phyloP scores from a whole-genome alignment of 768 basidiomycete species.

The Erythrobasidium yunnanense region DNA sequence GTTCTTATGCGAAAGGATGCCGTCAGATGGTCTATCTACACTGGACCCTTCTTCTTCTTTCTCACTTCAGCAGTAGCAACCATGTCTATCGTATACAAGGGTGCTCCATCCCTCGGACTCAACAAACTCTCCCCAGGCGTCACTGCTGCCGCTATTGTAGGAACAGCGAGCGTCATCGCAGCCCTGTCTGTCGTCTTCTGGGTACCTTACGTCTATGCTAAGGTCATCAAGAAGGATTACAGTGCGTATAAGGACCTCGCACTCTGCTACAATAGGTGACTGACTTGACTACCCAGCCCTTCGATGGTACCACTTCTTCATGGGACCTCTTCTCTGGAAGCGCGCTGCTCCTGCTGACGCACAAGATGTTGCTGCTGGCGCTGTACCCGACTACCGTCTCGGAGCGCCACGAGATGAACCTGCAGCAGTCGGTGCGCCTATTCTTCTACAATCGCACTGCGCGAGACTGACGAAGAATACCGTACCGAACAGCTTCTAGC shows the following conservation, averaged over 20 bases:
- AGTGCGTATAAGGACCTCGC: slow-evolving; percentile 29
- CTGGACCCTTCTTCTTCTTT: slow-evolving; percentile 38
- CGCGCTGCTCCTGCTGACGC: slow-evolving; percentile 41
- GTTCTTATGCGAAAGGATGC: slow-evolving; percentile 42
- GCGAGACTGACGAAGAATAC: no score
- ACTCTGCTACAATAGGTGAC: background rate
- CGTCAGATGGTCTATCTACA: slow-evolving; percentile 39
- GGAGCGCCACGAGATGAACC: slow-evolving; percentile 22
- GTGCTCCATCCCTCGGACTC: slow-evolving; percentile 43
- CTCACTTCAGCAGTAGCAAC: slow-evolving; percentile 41
- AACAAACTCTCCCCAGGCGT: slow-evolving; percentile 38
- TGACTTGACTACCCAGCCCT: background rate
- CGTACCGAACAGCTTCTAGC: no score
- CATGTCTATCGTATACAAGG: slow-evolving; percentile 41
- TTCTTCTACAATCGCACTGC: no score
- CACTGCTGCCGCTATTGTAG: slow-evolving; percentile 42
- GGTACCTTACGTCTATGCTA: slow-evolving; percentile 44
- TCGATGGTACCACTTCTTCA: slow-evolving; percentile 39
- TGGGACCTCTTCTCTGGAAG: slow-evolving; percentile 44
- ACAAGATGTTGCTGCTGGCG: slow-evolving; percentile 28
- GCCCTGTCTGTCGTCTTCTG: slow-evolving; percentile 43
- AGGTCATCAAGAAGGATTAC: slow-evolving; percentile 45
- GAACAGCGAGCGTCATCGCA: slow-evolving; percentile 41
- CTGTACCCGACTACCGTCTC: slow-evolving; percentile 42
- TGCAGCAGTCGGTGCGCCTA: no score